Conservation (phyloP, 106 monocot species). For the Xerophyta viscosa region DNA sequence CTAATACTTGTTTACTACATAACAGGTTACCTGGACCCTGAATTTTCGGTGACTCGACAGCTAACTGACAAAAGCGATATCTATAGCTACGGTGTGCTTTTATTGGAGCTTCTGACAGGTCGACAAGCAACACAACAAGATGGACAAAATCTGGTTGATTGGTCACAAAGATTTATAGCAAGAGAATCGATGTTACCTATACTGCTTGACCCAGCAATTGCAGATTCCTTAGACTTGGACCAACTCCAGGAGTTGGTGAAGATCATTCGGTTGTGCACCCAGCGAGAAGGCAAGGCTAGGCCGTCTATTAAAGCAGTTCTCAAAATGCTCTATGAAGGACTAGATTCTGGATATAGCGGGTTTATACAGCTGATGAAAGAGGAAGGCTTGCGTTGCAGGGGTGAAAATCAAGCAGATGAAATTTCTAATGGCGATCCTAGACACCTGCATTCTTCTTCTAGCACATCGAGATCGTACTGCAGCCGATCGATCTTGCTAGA, state of each 20-base stretch:
- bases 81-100: slow-evolving; percentile 80
- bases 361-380: slow-evolving; percentile 22
- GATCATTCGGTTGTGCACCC: slow-evolving; percentile 68
- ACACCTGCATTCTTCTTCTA: slow-evolving; percentile 73
- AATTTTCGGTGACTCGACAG: slow-evolving; percentile 62
- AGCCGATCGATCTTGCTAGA: slow-evolving; percentile 76
- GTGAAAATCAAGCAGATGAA: slow-evolving; percentile 3
- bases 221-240: slow-evolving; percentile 38
- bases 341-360: slow-evolving; percentile 42
- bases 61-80: slow-evolving; percentile 81
- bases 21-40: slow-evolving; percentile 89
- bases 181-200: slow-evolving; percentile 29
- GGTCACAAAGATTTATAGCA: slow-evolving; percentile 57
- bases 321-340: slow-evolving; percentile 48
- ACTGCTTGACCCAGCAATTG: slow-evolving; percentile 49
- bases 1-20: too few species aligned
- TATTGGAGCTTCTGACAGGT: slow-evolving; percentile 72
- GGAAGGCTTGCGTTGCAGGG: slow-evolving; percentile 4
- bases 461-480: slow-evolving; percentile 82
- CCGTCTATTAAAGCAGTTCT: slow-evolving; percentile 87
- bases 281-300: slow-evolving; percentile 49
- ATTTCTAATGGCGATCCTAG: slow-evolving; percentile 45
- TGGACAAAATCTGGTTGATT: slow-evolving; percentile 59
- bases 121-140: slow-evolving; percentile 79
- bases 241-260: slow-evolving; percentile 49